A percentile compares a stretch with the other conserved stretches of the same genome.
Evolutionary conservation across 768 basidiomycete genomes (phyloP).

Genomic region (Hortiboletus campestris): DNA sequence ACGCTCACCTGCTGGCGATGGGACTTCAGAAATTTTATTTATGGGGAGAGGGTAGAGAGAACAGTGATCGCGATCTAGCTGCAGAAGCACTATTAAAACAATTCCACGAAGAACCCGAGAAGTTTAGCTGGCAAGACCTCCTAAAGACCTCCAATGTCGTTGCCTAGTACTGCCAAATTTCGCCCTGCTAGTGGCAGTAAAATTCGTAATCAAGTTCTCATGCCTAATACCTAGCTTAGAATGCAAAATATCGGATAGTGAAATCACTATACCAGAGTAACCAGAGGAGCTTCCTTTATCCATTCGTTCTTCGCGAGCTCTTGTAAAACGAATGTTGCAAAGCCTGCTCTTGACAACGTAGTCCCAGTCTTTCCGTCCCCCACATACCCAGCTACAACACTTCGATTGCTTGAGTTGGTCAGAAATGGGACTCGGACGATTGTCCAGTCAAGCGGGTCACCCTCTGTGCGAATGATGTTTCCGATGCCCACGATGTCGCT

Average conservation of each 20-base stretch:
- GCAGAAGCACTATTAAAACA: conserved; percentile 50
- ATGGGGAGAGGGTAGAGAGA: conserved; percentile 42
- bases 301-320: conserved; percentile 61
- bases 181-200: neutral
- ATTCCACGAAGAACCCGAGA: conserved; percentile 76
- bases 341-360: conserved; percentile 54
- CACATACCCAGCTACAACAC: conserved; percentile 59
- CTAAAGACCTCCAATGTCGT: conserved; percentile 45
- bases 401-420: conserved; percentile 45
- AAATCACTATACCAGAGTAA: conserved; percentile 11
- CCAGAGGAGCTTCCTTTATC: conserved; percentile 44
- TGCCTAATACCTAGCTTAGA: neutral
- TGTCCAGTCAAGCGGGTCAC: conserved; percentile 61
- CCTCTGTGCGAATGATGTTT: conserved; percentile 47
- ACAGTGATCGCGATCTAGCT: neutral
- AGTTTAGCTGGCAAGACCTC: conserved; percentile 83
- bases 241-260: neutral
- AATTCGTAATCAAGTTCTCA: neutral
- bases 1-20: conserved; percentile 81
- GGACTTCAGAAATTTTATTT: conserved; percentile 85
- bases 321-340: conserved; percentile 56
- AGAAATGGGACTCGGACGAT: conserved; percentile 67
- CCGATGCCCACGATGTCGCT: conserved; percentile 67
- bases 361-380: conserved; percentile 58
- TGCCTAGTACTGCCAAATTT: conserved; percentile 2